Evolutionary conservation across 2,329 filamentous ascomycete genomes (phyloP).

Genomic region (Chaetomium strumarium): DNA sequence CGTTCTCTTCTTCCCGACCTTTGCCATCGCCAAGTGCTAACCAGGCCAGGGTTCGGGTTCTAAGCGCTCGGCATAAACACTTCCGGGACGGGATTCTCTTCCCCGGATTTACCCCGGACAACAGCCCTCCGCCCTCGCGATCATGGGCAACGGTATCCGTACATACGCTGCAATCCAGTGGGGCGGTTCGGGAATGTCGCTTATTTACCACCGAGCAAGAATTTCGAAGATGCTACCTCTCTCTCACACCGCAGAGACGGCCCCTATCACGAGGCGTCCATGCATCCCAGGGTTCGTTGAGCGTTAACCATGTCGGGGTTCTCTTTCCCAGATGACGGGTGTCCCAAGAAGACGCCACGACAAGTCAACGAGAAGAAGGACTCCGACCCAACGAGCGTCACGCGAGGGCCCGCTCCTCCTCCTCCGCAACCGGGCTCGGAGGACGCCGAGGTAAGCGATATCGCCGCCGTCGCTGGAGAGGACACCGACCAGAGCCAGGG

Average conservation of each 20-base stretch:
- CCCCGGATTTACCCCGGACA: not conserved
- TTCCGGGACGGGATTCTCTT: not conserved
- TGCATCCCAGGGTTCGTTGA: not conserved
- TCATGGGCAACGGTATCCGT: too few species aligned
- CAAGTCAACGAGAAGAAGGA: too few species aligned
- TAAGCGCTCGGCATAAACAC: too few species aligned
- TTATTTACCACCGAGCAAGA: not conserved
- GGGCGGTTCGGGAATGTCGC: not conserved
- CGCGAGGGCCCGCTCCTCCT: not conserved
- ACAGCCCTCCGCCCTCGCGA: not conserved
- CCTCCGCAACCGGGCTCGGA: slow-evolving; percentile 10
- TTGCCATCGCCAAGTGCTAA: too few species aligned
- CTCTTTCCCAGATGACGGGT: too few species aligned
- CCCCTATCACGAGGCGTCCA: not conserved
- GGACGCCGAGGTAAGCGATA: slow-evolving; percentile 16
- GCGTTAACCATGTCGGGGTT: not conserved
- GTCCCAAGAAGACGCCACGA: not conserved
- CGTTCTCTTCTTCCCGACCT: too few species aligned
- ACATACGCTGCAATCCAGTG: not conserved
- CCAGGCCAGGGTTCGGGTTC: too few species aligned
- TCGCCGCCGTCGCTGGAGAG: slow-evolving; percentile 7
- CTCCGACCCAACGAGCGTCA: too few species aligned
- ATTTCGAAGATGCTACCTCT: not conserved
- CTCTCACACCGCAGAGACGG: not conserved
- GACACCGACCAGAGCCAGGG: not conserved